These are phyloP conservation scores for Aphelidium insulamus DNA, from an alignment of 371 early-diverging fungal genomes.

Conservation along the genomic window DNA sequence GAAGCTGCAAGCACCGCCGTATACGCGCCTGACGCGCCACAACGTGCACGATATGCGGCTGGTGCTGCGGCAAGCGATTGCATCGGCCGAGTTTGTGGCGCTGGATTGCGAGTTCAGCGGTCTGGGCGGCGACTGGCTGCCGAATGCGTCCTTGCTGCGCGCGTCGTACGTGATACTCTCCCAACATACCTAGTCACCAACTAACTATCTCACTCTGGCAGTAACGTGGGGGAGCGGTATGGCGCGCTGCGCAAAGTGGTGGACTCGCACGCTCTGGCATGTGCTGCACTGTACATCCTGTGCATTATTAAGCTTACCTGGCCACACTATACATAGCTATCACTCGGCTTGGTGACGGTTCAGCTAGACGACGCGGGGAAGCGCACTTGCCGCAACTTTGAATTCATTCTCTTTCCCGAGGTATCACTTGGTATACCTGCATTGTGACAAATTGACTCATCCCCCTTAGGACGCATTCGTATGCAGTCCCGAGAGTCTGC, in stretches of 20 bases:
- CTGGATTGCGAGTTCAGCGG: constrained; percentile 81
- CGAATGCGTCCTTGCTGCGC: constrained; percentile 7
- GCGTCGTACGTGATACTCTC: constrained; percentile 5
- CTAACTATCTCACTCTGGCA: constrained; percentile 1
- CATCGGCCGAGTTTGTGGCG: constrained; percentile 49
- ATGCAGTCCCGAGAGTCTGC: constrained; percentile 36
- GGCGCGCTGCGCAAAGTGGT: constrained; percentile 33
- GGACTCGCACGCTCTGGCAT: constrained; percentile 41
- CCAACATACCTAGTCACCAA: not conserved
- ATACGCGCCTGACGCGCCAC: no score
- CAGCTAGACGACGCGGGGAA: constrained; percentile 7
- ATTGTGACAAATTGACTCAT: not conserved
- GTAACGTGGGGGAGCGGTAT: constrained; percentile 49
- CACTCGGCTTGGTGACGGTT: no score
- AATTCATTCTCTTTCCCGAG: constrained; percentile 22
- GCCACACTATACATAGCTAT: not conserved
- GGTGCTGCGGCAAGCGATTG: no score
- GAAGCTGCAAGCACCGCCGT: no score
- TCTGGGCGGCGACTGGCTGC: constrained; percentile 18
- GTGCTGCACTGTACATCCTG: constrained; percentile 52
- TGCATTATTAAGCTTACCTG: not conserved
- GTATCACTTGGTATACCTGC: constrained; percentile 4
- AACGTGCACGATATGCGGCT: no score
- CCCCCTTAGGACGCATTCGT: no score
- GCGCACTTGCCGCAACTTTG: constrained; percentile 23